Evolutionary conservation across 2,329 filamentous ascomycete species (phyloP).

Genomic region (Xylaria sp.): DNA sequence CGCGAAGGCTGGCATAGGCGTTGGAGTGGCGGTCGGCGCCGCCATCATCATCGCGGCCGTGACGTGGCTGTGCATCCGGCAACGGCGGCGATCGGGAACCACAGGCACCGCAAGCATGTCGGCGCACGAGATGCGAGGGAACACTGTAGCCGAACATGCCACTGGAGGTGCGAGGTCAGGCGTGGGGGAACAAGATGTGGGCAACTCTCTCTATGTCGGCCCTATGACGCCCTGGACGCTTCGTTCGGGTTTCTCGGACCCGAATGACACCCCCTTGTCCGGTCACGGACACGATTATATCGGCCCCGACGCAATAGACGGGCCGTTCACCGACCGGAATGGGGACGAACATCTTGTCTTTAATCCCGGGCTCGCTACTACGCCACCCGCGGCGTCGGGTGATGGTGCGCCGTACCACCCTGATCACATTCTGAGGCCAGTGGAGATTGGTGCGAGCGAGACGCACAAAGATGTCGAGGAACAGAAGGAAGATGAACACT

Average conservation of each 20-base stretch:
- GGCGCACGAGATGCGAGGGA: constrained; percentile 29
- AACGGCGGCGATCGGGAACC: constrained; percentile 41
- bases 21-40: constrained; percentile 60
- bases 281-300: constrained; percentile 55
- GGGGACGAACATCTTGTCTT: constrained; percentile 36
- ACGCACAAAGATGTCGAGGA: neutral
- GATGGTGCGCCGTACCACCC: constrained; percentile 44
- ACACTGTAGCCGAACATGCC: neutral
- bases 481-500: neutral
- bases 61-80: constrained; percentile 60
- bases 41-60: constrained; percentile 55
- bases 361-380: constrained; percentile 38
- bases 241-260: constrained; percentile 49
- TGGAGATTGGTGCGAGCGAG: constrained; percentile 25
- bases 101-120: constrained; percentile 21
- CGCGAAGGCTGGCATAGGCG: constrained; percentile 67
- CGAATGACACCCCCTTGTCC: constrained; percentile 43
- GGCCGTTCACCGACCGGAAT: constrained; percentile 58
- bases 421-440: constrained; percentile 34
- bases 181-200: constrained; percentile 15
- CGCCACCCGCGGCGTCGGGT: constrained; percentile 40
- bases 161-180: neutral
- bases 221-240: constrained; percentile 38
- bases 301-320: constrained; percentile 56
- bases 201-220: constrained; percentile 31